phyloP scores from a whole-genome alignment of 768 basidiomycete species.

The Lentinus brumalis region DNA sequence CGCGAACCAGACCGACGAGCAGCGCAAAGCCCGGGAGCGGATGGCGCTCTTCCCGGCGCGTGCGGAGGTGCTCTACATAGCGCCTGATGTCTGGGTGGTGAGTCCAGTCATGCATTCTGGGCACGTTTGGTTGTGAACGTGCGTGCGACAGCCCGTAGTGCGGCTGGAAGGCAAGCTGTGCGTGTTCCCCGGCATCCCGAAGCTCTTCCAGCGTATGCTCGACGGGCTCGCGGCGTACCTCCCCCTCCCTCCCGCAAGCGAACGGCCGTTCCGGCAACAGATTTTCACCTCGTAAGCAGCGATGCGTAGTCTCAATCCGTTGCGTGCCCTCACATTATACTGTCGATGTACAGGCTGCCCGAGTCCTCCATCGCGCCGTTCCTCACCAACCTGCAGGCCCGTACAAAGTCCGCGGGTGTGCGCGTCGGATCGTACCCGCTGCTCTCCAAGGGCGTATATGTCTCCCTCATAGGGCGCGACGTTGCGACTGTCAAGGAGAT shows the following conservation, averaged over 20 bases:
- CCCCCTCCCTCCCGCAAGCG: slow-evolving; percentile 72
- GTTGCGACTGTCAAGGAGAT: slow-evolving; percentile 52
- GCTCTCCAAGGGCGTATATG: slow-evolving; percentile 60
- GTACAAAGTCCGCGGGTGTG: slow-evolving; percentile 73
- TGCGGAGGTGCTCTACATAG: slow-evolving; percentile 80
- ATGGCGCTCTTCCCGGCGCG: slow-evolving; percentile 90
- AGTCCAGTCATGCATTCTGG: background rate
- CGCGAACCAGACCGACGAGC: slow-evolving; percentile 67
- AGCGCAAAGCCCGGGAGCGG: slow-evolving; percentile 71
- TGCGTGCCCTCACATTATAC: too few species aligned
- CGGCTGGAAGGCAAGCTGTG: slow-evolving; percentile 85
- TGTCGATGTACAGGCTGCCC: slow-evolving; percentile 59
- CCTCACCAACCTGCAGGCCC: slow-evolving; percentile 73
- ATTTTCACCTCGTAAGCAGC: slow-evolving; percentile 74
- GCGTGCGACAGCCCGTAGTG: slow-evolving; percentile 68
- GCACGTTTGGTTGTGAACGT: background rate
- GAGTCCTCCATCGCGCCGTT: slow-evolving; percentile 91
- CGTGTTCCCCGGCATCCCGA: slow-evolving; percentile 89
- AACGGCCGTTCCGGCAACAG: slow-evolving; percentile 78
- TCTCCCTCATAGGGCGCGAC: slow-evolving; percentile 56
- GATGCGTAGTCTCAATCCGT: too few species aligned
- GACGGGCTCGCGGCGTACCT: slow-evolving; percentile 71
- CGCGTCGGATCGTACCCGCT: slow-evolving; percentile 82
- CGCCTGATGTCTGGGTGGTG: slow-evolving; percentile 84
- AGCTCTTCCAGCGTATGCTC: slow-evolving; percentile 81